Base-by-base conservation (phyloP, 2,329 filamentous ascomycete genomes). In the Amylocarpus encephaloides region DNA sequence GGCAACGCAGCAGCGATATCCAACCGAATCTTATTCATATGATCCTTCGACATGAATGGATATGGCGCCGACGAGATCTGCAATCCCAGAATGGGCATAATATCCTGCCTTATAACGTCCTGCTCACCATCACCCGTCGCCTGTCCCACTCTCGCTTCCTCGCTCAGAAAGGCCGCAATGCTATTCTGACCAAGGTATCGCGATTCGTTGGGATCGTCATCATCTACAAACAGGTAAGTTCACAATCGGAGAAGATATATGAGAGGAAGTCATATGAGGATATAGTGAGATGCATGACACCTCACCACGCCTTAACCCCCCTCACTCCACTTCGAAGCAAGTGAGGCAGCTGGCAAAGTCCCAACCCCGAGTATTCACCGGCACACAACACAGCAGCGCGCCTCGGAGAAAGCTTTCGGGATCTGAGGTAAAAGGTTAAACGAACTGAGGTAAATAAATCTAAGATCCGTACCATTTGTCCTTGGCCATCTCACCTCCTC, bases 151-250 rank as follows among this genome's bases (percentile, higher is more conserved):
- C 57, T 55, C 2, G 77, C 74, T 61, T 83, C 80, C 60, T 84
- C 80, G 51, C 79, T 73, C 35, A 85, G 68, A 33, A 85, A 68
- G n/a, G 79, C 81, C 6, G 81, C 80, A 48, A 84, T 85, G 62
- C 80, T 83, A 65, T 85, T 85, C 61, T 84, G 79, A 26, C 81
- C 81, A 32, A 85, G 72, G 64, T 83, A 85, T 38, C 81, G 73
- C 42, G 80, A 76, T 51, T 79, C 76, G 47, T 72, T 69, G 46
- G 70, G 65, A 46, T 83, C 79, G 22, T 75, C 70, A 50, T 83
- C 79, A 50, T 76, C 74, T 66, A 40, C 26, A 16, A 43, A 10
- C 19, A 13, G 22, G 32, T 59, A 39, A 56, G 40, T 39, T 11
- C 22, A 32, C 26, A 15, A 13, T 30, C 18, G 7, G 22, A 26